Conservation (phyloP, 1,139 yeast genomes). For the Zygotorulaspora mrakii region DNA sequence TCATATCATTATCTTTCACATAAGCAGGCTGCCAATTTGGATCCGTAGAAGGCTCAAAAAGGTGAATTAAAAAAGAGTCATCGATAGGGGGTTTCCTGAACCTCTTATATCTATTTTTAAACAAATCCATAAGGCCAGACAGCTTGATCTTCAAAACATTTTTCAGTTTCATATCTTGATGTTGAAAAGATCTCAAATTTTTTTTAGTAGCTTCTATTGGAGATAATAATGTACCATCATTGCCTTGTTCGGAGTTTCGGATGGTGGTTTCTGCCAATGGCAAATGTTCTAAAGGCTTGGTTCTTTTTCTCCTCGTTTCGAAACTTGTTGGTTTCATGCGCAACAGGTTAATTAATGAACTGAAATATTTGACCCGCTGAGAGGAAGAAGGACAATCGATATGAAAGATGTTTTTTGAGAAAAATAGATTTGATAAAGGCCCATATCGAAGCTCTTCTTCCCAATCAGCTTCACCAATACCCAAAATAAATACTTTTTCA, state of each 20-base stretch:
- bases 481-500: slow-evolving; percentile 75
- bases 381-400: slow-evolving; percentile 45
- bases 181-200: slow-evolving; percentile 51
- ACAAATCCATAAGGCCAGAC: slow-evolving; percentile 83
- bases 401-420: slow-evolving; percentile 43
- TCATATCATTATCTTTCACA: slow-evolving; percentile 68
- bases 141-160: slow-evolving; percentile 80
- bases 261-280: slow-evolving; percentile 40
- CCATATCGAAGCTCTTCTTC: slow-evolving; percentile 18
- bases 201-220: slow-evolving; percentile 28
- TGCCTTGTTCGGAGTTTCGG: slow-evolving; percentile 19
- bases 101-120: slow-evolving; percentile 80
- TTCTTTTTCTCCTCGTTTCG: slow-evolving; percentile 40
- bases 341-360: slow-evolving; percentile 52
- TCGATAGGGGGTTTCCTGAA: slow-evolving; percentile 89
- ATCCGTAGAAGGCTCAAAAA: slow-evolving; percentile 58
- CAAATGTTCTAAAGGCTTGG: slow-evolving; percentile 41
- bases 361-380: slow-evolving; percentile 55
- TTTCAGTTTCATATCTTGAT: slow-evolving; percentile 74
- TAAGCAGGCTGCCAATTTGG: slow-evolving; percentile 45
- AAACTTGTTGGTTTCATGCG: slow-evolving; percentile 59
- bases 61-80: slow-evolving; percentile 64
- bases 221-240: slow-evolving; percentile 26
- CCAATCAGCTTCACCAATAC: slow-evolving; percentile 55
- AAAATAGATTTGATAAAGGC: slow-evolving; percentile 31